Base-by-base conservation (phyloP, 1,284 basidiomycete species). In the Ganoderma resinaceum region DNA sequence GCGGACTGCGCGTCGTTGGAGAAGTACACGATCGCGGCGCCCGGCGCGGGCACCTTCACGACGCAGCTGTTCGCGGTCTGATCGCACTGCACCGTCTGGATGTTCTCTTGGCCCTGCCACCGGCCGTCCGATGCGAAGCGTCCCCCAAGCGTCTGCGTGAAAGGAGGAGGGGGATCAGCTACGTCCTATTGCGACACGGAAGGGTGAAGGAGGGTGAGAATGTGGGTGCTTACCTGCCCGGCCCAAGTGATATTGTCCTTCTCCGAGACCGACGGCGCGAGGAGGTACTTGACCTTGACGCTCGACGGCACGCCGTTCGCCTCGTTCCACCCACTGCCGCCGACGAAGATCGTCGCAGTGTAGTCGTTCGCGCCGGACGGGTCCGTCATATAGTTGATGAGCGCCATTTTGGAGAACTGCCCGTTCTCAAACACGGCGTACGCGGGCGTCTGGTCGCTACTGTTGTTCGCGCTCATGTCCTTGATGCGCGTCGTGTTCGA, bases 181-280 rank as follows among this genome's bases (percentile, higher is more conserved):
- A 12, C 23, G 2, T 26, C 11, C 8, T 4, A 31, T 16, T 16
- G 29, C 29, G 52, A 20, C 14, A 18, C 3, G 12, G 52, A 20
- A 7, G 52, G 52, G 31, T 11, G 46, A 12, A 18, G 14, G 53
- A 18, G 42, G 46, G 42, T 20, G 12, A 1, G 7, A 29, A 38
- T 16, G 29, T 11, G 2, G 11, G 72, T 38, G 49, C 76, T 31
- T 65, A 83, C 85, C 79, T 87, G 89, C 0, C 86, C 86, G 29
- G 86, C 88, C 92, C 92, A 95, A 0, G 88, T 91, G 73, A 92
- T 88, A 77, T 92, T 90, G 69, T 82, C 83, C 75, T 91, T 92
- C 72, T 88, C 85, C 2, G 86, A 81, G 0, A 91, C 87, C 1
- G 78, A 85, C 0, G 78, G 74, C 9, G 89, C 85, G 5, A 76